These are phyloP conservation scores for Pleurotus eryngii DNA, from an alignment of 768 basidiomycete species.

Conservation along the genomic window DNA sequence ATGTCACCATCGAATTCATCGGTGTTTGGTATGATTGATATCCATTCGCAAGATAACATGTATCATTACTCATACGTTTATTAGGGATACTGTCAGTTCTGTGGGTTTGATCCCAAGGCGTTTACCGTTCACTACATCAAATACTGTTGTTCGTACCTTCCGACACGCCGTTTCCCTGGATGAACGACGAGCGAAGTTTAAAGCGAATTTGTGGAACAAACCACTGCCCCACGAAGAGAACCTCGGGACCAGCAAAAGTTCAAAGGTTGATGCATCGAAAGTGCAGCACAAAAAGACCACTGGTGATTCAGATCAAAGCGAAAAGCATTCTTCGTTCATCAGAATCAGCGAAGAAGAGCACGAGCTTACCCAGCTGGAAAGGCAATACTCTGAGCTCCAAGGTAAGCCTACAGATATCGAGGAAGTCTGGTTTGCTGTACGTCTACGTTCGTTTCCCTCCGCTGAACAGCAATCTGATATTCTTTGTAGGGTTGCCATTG, in stretches of 20 bases:
- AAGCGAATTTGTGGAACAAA: constrained; percentile 38
- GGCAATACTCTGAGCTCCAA: constrained; percentile 19
- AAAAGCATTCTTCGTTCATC: constrained; percentile 3
- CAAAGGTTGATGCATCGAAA: not conserved
- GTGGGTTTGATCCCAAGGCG: constrained; percentile 42
- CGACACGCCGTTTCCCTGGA: constrained; percentile 56
- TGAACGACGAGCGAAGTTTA: constrained; percentile 51
- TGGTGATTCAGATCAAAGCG: not conserved
- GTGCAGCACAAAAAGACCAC: constrained; percentile 1
- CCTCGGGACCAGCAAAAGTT: constrained; percentile 14
- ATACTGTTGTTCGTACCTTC: constrained; percentile 43
- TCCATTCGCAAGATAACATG: too few species aligned
- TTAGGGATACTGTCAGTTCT: constrained; percentile 55
- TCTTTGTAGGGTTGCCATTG: constrained; percentile 29
- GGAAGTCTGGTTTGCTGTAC: constrained; percentile 53
- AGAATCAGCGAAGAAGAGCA: constrained; percentile 4
- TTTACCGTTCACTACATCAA: constrained; percentile 45
- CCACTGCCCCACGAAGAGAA: constrained; percentile 26
- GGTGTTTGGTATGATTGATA: constrained; percentile 45
- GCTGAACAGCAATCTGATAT: not conserved
- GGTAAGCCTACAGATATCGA: constrained; percentile 34
- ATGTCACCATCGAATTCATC: constrained; percentile 55
- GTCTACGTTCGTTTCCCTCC: not conserved
- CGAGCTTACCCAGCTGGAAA: constrained; percentile 16
- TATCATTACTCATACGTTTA: not conserved